These are phyloP conservation scores for Coccinonectria pachysandricola DNA, from an alignment of 2,329 filamentous ascomycete genomes.

Conservation along the genomic window DNA sequence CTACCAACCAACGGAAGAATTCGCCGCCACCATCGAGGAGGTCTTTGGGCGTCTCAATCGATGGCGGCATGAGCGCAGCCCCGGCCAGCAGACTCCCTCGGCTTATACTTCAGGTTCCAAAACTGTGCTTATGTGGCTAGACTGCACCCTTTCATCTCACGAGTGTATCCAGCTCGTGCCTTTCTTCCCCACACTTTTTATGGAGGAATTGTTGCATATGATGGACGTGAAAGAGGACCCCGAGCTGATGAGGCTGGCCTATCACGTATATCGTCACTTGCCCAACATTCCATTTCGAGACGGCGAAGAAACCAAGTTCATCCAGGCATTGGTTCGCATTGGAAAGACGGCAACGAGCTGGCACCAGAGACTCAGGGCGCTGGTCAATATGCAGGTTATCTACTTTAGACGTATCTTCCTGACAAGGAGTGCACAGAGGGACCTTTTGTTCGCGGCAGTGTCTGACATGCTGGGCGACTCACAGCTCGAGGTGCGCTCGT, in stretches of 20 bases:
- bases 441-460: slow-evolving; percentile 81
- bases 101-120: slow-evolving; percentile 94
- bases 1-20: slow-evolving; percentile 69
- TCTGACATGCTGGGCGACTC: slow-evolving; percentile 86
- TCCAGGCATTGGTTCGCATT: slow-evolving; percentile 76
- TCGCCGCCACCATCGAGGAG: slow-evolving; percentile 57
- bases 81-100: slow-evolving; percentile 86
- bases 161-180: slow-evolving; percentile 85
- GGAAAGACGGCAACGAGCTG: slow-evolving; percentile 76
- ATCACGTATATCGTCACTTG: slow-evolving; percentile 92
- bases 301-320: slow-evolving; percentile 77
- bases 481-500: slow-evolving; percentile 88
- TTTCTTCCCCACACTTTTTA: slow-evolving; percentile 85
- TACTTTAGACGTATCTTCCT: slow-evolving; percentile 96
- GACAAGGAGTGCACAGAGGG: slow-evolving; percentile 62
- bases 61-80: slow-evolving; percentile 75
- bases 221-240: slow-evolving; percentile 99
- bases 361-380: slow-evolving; percentile 88
- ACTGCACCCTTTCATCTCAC: slow-evolving; percentile 79
- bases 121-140: slow-evolving; percentile 90
- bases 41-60: slow-evolving; percentile 72
- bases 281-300: slow-evolving; percentile 88
- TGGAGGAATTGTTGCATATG: slow-evolving; percentile 93
- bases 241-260: slow-evolving; percentile 86
- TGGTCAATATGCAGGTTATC: slow-evolving; percentile 98